Evolutionary conservation across 129 eudicot species (phyloP), one percentile per base, ranked within the genome.

Genomic region (Saussurea involucrata): DNA sequence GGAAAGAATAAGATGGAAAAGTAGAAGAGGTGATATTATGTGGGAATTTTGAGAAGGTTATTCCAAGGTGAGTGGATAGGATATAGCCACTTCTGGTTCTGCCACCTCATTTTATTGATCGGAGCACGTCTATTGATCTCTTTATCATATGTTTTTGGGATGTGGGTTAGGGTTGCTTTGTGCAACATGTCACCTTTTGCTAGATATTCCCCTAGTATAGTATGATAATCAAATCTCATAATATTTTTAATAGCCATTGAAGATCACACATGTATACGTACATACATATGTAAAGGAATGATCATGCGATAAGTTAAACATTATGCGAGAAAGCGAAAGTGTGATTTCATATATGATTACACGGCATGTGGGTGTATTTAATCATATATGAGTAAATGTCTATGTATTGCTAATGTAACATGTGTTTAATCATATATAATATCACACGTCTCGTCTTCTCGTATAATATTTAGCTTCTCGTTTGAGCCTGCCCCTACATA

Each of bases 91-190:
- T 61, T 71, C 61, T 37, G 63, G 40, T 67, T 46, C 64, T 66
- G 27, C 82, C 66, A 34, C 80, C 72, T 80, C 87, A 80, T 60
- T 87, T 86, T 85, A 78, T 72, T 29, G 77, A 64, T 66, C 28
- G 78, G 83, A 79, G 74, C 70, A 32, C 40, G 44, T 65, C 58
- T 61, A 34, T 71, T n/a, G n/a, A 71, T 76, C 55, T 78, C 28
- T 61, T 78, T 78, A 71, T 44, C 2, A 27, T 2, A 27, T 68
- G 74, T 74, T 31, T 73, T 72, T 68, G 64, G 70, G 12, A 25
- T 15, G 78, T 65, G 80, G 82, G 49, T 71, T 80, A 72, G 82
- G 88, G 73, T 72, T 80, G 73, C 63, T 84, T 71, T 71, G 24
- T 53, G 63, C 64, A 76, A 76, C 72, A 68, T 78, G 82, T 69